These are phyloP conservation scores for Boletus coccyginus DNA, from an alignment of 768 basidiomycete species.

Conservation along the genomic window DNA sequence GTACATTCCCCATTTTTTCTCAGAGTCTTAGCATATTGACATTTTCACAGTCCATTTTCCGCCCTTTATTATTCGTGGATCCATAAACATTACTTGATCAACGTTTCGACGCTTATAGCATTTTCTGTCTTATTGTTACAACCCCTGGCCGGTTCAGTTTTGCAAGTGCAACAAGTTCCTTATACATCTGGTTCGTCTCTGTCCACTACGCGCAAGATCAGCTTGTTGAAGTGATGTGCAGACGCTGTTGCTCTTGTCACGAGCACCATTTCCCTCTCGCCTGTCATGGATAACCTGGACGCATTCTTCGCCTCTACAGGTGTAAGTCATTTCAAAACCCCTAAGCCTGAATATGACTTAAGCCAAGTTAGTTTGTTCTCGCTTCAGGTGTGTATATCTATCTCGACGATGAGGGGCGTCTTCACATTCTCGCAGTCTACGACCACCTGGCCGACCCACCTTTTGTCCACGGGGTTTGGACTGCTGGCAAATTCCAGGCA, in stretches of 20 bases:
- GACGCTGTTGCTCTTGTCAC: constrained; percentile 41
- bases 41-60: constrained; percentile 37
- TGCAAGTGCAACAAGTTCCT: constrained; percentile 25
- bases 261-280: constrained; percentile 44
- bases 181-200: constrained; percentile 10
- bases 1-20: constrained; percentile 24
- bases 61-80: constrained; percentile 44
- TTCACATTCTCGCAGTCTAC: constrained; percentile 23
- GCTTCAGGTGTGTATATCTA: constrained; percentile 23
- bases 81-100: constrained; percentile 54
- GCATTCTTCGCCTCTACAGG: constrained; percentile 62
- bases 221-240: constrained; percentile 13
- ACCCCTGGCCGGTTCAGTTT: constrained; percentile 49
- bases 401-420: not conserved
- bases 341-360: not conserved
- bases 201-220: constrained; percentile 6
- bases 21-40: not conserved
- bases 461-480: constrained; percentile 52
- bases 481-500: constrained; percentile 53
- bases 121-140: constrained; percentile 48
- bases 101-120: constrained; percentile 50
- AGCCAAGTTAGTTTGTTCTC: constrained; percentile 32
- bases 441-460: constrained; percentile 53
- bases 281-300: constrained; percentile 43
- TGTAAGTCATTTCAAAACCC: constrained; percentile 28